phyloP scores from a whole-genome alignment of 2,329 filamentous ascomycete species.

The Hypoxylon sp. region DNA sequence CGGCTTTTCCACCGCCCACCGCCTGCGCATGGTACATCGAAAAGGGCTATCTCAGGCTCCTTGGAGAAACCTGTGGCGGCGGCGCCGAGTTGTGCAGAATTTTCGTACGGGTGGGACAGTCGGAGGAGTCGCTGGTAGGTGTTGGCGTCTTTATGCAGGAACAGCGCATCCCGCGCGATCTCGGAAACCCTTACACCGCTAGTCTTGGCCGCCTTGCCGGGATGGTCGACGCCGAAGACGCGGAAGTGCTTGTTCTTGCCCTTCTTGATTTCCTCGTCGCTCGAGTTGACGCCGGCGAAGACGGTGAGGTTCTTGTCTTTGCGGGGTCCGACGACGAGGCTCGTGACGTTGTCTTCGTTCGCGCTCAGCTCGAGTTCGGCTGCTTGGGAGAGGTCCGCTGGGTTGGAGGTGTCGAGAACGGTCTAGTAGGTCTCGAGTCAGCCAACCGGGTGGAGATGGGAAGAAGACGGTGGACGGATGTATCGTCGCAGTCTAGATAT shows the following conservation, averaged over 20 bases:
- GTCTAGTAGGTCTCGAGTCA: conserved; percentile 57
- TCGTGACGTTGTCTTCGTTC: conserved; percentile 89
- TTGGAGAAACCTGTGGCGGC: conserved; percentile 80
- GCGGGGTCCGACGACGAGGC: conserved; percentile 73
- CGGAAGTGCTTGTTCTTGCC: conserved; percentile 87
- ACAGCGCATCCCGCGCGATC: conserved; percentile 61
- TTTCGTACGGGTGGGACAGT: conserved; percentile 59
- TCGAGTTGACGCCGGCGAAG: conserved; percentile 86
- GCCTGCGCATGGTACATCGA: conserved; percentile 68
- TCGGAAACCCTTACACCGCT: conserved; percentile 58
- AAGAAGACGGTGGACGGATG: too few species aligned
- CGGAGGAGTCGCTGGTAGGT: conserved; percentile 67
- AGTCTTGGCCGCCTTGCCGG: conserved; percentile 44
- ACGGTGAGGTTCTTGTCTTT: conserved; percentile 63
- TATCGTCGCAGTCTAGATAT: conserved; percentile 1
- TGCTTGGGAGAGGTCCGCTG: conserved; percentile 67
- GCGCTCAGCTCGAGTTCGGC: conserved; percentile 80
- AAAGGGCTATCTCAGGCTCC: conserved; percentile 80
- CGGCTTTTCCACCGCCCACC: conserved; percentile 59
- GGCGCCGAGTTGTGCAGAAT: conserved; percentile 72
- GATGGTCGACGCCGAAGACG: conserved; percentile 68
- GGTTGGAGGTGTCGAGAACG: conserved; percentile 73
- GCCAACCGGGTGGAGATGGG: conserved; percentile 11
- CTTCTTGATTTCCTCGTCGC: conserved; percentile 72
- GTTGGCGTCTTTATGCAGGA: conserved; percentile 60